Evolutionary conservation across 441 rosid genomes (phyloP).

Genomic region (Adansonia gregorii): DNA sequence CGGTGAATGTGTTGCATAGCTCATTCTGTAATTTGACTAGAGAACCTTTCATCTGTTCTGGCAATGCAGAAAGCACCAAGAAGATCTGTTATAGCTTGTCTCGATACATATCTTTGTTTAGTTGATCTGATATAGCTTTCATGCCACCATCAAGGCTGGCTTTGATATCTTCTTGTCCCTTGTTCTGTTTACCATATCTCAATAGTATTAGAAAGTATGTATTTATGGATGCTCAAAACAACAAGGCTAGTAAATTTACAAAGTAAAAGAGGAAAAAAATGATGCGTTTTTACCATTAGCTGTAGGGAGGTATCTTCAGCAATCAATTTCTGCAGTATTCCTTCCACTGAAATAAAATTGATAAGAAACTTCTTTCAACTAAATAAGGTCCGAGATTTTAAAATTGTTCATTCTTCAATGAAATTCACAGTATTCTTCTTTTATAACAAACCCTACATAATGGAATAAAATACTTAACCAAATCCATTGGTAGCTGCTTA

Average conservation of each 20-base stretch:
- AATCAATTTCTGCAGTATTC: constrained; percentile 67
- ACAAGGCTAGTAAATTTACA: constrained; percentile 20
- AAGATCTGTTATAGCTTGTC: constrained; percentile 59
- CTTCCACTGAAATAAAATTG: constrained; percentile 61
- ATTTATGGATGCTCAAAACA: constrained; percentile 16
- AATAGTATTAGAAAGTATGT: neutral
- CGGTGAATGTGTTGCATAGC: constrained; percentile 49
- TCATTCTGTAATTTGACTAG: constrained; percentile 54
- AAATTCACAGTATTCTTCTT: neutral
- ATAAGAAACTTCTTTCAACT: constrained; percentile 20
- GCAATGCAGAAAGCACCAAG: constrained; percentile 53
- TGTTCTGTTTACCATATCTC: constrained; percentile 52
- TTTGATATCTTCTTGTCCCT: constrained; percentile 68
- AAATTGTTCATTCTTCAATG: neutral
- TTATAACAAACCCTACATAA: neutral
- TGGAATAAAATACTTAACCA: neutral
- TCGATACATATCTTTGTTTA: constrained; percentile 48
- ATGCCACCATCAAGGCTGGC: constrained; percentile 56
- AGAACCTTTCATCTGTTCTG: constrained; percentile 58
- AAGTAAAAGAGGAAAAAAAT: constrained; percentile 28
- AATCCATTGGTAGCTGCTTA: neutral
- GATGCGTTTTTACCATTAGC: constrained; percentile 57
- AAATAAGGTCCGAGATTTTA: neutral
- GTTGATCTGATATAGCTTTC: constrained; percentile 61
- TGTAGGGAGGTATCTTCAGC: constrained; percentile 66